These are phyloP conservation scores for Colletotrichum brevisporum DNA, from an alignment of 2,329 filamentous ascomycete species.

Conservation along the genomic window DNA sequence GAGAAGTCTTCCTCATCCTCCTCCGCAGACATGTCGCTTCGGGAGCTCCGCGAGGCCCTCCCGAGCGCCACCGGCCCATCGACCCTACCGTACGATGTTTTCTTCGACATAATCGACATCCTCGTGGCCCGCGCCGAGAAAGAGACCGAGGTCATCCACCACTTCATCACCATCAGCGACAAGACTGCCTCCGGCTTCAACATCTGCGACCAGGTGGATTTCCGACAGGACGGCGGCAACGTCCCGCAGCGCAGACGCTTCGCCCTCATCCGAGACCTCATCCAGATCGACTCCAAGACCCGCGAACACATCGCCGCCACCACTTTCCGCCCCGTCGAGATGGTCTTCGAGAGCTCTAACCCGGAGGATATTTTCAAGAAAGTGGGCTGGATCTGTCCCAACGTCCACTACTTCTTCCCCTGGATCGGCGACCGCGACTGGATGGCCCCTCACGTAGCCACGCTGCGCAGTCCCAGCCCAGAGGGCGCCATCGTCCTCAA, in stretches of 20 bases:
- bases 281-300: conserved; percentile 2
- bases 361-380: background rate
- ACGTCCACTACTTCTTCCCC: background rate
- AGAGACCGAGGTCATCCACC: background rate
- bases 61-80: background rate
- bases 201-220: conserved; percentile 12
- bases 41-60: background rate
- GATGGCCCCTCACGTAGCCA: background rate
- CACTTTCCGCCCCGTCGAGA: background rate
- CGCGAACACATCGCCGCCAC: background rate
- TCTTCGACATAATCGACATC: background rate
- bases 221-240: background rate
- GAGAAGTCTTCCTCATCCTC: background rate
- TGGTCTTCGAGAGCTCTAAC: background rate
- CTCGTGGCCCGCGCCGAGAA: background rate
- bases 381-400: conserved; percentile 3
- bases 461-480: background rate
- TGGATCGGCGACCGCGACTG: background rate
- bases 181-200: background rate
- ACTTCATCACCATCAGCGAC: background rate
- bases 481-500: background rate
- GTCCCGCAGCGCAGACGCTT: conserved; percentile 6
- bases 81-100: background rate
- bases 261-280: background rate
- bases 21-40: background rate